phyloP scores from a whole-genome alignment of 768 basidiomycete genomes.

The Rhodotorula diobovata region DNA sequence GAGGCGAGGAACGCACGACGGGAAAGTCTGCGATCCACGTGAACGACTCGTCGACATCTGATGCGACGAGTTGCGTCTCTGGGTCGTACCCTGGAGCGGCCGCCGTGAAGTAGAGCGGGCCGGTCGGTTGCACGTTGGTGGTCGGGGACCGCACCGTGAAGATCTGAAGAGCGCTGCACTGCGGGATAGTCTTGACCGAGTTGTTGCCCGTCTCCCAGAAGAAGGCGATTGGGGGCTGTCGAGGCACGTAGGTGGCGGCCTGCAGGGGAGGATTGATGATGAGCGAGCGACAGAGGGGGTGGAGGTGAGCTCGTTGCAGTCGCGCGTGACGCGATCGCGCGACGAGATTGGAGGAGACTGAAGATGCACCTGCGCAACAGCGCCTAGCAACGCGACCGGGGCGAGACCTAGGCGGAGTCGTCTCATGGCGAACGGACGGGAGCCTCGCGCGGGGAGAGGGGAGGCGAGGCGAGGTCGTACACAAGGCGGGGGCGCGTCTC shows the following conservation, averaged over 20 bases:
- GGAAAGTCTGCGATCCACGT: neutral
- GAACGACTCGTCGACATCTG: neutral
- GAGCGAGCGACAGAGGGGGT: too few species aligned
- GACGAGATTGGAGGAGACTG: too few species aligned
- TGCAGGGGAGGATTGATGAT: too few species aligned
- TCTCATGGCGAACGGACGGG: too few species aligned
- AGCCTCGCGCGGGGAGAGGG: too few species aligned
- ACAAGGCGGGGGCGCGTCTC: too few species aligned
- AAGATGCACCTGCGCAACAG: too few species aligned
- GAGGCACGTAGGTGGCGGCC: neutral
- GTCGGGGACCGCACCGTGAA: neutral
- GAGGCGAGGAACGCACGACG: neutral
- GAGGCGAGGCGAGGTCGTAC: too few species aligned
- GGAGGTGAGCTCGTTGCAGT: too few species aligned
- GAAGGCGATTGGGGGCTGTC: conserved; percentile 16
- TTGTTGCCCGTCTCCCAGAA: conserved; percentile 25
- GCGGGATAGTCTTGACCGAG: neutral
- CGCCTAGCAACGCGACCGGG: too few species aligned
- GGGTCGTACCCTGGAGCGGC: neutral
- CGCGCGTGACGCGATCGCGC: neutral
- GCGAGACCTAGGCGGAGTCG: too few species aligned
- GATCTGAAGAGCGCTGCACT: conserved; percentile 6
- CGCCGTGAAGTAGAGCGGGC: conserved; percentile 19
- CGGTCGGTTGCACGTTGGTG: neutral
- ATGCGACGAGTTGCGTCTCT: neutral